These are phyloP conservation scores for Phylloporus sp. DNA, from an alignment of 768 basidiomycete species.

Conservation along the genomic window DNA sequence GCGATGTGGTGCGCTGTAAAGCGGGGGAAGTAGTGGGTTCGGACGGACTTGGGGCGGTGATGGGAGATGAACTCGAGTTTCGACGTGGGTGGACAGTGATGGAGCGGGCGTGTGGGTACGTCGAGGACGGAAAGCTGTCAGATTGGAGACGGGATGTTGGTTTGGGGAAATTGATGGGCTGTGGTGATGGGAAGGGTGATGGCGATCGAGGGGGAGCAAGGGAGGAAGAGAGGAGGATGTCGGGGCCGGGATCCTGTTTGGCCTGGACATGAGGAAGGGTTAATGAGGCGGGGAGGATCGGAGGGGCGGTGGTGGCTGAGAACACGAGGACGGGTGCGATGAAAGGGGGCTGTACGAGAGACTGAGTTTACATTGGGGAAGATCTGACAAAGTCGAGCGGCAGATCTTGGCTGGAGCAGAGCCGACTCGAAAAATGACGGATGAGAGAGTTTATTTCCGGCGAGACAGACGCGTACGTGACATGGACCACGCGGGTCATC, in stretches of 20 bases:
- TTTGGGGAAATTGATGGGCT: slow-evolving; percentile 14
- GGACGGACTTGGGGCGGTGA: slow-evolving; percentile 40
- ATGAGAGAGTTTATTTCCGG: slow-evolving; percentile 26
- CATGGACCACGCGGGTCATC: slow-evolving; percentile 10
- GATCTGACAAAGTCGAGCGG: slow-evolving; percentile 6
- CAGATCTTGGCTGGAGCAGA: slow-evolving; percentile 9
- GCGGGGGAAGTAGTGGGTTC: slow-evolving; percentile 36
- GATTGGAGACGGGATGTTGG: slow-evolving; percentile 13
- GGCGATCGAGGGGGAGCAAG: slow-evolving; percentile 28
- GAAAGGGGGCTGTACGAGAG: slow-evolving; percentile 25
- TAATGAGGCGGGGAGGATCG: slow-evolving; percentile 22
- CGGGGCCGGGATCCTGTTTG: slow-evolving; percentile 31
- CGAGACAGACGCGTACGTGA: slow-evolving; percentile 22
- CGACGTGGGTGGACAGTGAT: not conserved
- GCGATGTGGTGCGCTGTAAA: slow-evolving; percentile 39
- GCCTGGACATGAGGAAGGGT: slow-evolving; percentile 34
- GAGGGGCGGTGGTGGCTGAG: slow-evolving; percentile 16
- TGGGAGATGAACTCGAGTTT: no score
- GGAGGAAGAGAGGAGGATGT: slow-evolving; percentile 32
- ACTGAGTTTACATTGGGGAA: slow-evolving; percentile 25
- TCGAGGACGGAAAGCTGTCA: slow-evolving; percentile 17
- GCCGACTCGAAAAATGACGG: slow-evolving; percentile 18
- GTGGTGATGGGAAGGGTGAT: slow-evolving; percentile 31
- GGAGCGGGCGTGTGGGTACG: slow-evolving; percentile 10
- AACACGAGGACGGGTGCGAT: slow-evolving; percentile 16